Conservation (phyloP, 208 protist species). For the Wallacemonas sp. region DNA sequence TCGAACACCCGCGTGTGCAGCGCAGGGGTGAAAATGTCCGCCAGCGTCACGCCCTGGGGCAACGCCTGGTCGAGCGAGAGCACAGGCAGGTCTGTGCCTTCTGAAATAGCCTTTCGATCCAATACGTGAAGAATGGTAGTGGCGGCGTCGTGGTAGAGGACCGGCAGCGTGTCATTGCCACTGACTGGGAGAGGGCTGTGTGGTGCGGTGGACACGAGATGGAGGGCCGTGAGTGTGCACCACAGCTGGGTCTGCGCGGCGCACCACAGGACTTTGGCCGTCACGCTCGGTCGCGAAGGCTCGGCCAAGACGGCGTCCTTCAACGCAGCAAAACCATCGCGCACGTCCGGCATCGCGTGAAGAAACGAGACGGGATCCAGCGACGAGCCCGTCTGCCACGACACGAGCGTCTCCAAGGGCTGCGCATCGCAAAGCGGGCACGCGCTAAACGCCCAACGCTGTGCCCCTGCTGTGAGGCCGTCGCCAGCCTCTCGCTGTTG, state of each 20-base stretch:
- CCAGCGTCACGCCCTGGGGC: constrained; percentile 18
- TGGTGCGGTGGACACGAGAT: background rate
- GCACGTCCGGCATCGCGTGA: background rate
- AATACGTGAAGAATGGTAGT: background rate
- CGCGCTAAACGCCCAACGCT: too few relatives aligned
- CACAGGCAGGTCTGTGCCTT: background rate
- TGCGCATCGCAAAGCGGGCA: too few relatives aligned
- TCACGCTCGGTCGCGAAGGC: background rate
- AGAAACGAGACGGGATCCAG: background rate
- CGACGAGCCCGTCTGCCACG: too few relatives aligned
- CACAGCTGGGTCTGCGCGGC: constrained; percentile 8
- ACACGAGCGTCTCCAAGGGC: too few relatives aligned
- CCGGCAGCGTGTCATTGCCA: background rate
- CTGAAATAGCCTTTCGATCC: background rate
- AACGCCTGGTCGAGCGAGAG: background rate
- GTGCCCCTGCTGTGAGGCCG: too few relatives aligned
- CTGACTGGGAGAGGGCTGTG: background rate
- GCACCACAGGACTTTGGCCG: background rate
- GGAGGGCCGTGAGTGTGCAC: constrained; percentile 3
- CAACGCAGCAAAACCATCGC: background rate
- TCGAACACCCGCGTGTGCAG: constrained; percentile 21
- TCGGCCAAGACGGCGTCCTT: background rate
- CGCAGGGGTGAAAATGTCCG: constrained; percentile 19
- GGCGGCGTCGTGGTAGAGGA: constrained; percentile 1
- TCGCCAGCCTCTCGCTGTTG: too few relatives aligned